Evolutionary conservation across 1,284 basidiomycete species (phyloP).

Genomic region (Irpex sp.): DNA sequence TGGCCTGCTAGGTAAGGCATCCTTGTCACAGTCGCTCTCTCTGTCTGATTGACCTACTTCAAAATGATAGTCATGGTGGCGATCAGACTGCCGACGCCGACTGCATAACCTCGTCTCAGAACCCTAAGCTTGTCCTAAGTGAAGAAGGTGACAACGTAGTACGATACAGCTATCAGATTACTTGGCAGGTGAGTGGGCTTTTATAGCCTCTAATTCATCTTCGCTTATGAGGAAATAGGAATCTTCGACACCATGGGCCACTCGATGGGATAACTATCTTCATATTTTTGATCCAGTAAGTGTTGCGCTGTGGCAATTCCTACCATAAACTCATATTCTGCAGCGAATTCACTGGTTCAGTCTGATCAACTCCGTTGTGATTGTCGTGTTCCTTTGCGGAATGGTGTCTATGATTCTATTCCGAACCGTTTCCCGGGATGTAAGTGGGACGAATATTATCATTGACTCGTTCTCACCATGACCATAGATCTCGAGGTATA

Average conservation of each 20-base stretch:
- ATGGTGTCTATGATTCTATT: conserved; percentile 93
- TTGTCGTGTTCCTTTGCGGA: conserved; percentile 86
- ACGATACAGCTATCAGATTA: conserved; percentile 87
- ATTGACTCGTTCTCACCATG: conserved; percentile 24
- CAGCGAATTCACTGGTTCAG: conserved; percentile 86
- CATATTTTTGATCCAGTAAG: conserved; percentile 67
- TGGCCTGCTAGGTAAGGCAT: conserved; percentile 74
- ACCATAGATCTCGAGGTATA: conserved; percentile 89
- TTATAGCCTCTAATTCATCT: not conserved
- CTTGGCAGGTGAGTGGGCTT: conserved; percentile 67
- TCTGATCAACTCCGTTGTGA: conserved; percentile 89
- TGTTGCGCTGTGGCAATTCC: not conserved
- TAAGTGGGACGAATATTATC: conserved; percentile 43
- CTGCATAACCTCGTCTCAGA: conserved; percentile 27
- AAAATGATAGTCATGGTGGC: conserved; percentile 51
- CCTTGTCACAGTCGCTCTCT: not conserved
- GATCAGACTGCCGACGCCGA: conserved; percentile 42
- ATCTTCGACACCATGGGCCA: conserved; percentile 89
- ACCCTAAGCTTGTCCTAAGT: conserved; percentile 53
- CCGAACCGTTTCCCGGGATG: conserved; percentile 86
- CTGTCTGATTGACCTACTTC: not conserved
- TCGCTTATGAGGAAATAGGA: conserved; percentile 43
- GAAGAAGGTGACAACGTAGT: conserved; percentile 67
- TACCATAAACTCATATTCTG: not conserved
- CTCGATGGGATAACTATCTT: conserved; percentile 95